Base-by-base conservation (phyloP, 2,329 filamentous ascomycete genomes). In the Blastomyces silverae region DNA sequence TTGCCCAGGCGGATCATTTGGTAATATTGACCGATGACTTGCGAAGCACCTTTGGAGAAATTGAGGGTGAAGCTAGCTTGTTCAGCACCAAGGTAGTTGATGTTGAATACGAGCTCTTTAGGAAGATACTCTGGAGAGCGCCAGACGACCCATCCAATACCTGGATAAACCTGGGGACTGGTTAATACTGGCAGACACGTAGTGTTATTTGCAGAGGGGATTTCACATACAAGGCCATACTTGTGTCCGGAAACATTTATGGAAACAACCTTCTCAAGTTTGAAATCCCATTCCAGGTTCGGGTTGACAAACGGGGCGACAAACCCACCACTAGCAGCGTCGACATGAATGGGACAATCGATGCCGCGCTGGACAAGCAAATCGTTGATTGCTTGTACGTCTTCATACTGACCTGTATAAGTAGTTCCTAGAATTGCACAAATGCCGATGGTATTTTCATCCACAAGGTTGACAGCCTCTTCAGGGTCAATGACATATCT, bases 161-260 rank as follows among this genome's bases (percentile, higher is more conserved):
- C 92, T 0, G 92, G 92, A 75, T 97, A 96, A 61, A 95, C 83
- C 69, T 79, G 37, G 10, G 6, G 8, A 11, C n/a, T n/a, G 44
- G 28, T 55, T 28, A 44, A 37, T 22, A 63, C 13, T 37, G 52
- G n/a, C 1, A 28, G 10, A 31, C 10, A 3, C n/a, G 25, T 56
- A 53, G 8, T 37, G 8, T 15, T 13, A 22, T 31, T 37, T n/a
- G 17, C 8, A 20, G 25, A n/a, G 13, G 10, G n/a, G 17, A 58
- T 39, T 37, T 6, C 44, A 52, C 67, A 53, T 67, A 81, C 83
- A 61, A 86, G 78, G 20, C 87, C 87, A 70, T 89, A 88, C 81
- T 97, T 97, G 83, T 97, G 93, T 22, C 93, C 93, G 0, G 91
- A 96, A 20, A 91, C 89, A 73, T 97, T 97, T 81, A 97, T 97